These are phyloP conservation scores for Thinopyrum elongatum DNA, from an alignment of 176 grass and related monocot genomes.

Conservation along the genomic window DNA sequence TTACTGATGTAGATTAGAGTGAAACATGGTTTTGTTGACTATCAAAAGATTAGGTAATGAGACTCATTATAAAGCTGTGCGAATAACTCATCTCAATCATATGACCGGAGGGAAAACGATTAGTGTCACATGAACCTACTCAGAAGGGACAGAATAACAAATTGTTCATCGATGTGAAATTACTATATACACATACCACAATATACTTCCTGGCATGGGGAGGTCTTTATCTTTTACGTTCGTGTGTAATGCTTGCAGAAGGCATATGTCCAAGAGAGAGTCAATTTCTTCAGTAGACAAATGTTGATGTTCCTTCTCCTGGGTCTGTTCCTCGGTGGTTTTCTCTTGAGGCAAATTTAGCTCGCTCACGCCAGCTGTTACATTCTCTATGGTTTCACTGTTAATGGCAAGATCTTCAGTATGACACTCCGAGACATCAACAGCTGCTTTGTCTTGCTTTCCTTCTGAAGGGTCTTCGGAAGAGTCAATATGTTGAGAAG, in stretches of 20 bases:
- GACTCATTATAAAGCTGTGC: neutral
- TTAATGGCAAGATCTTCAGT: slow-evolving; percentile 29
- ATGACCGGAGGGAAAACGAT: neutral
- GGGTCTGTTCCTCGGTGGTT: slow-evolving; percentile 37
- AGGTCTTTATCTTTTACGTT: slow-evolving; percentile 87
- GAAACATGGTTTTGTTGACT: neutral
- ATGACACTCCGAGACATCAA: slow-evolving; percentile 36
- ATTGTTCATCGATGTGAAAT: slow-evolving; percentile 24
- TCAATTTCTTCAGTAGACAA: slow-evolving; percentile 85
- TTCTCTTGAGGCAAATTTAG: slow-evolving; percentile 50
- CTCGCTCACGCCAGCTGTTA: slow-evolving; percentile 41
- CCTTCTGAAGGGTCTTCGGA: slow-evolving; percentile 39
- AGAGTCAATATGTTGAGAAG: slow-evolving; percentile 33
- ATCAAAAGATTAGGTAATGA: neutral
- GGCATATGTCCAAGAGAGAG: slow-evolving; percentile 78
- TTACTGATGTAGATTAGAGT: neutral
- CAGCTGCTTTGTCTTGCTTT: slow-evolving; percentile 19
- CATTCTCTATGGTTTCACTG: slow-evolving; percentile 45
- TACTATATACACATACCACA: slow-evolving; percentile 53
- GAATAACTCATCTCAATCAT: neutral
- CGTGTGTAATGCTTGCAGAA: slow-evolving; percentile 86
- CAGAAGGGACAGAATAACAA: neutral
- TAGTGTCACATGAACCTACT: neutral
- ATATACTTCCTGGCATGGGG: slow-evolving; percentile 83
- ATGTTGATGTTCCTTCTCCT: slow-evolving; percentile 64